Evolutionary conservation across 331 rosid genomes (phyloP), one percentile per base, ranked within the genome.

Genomic region (Telfairia occidentalis): DNA sequence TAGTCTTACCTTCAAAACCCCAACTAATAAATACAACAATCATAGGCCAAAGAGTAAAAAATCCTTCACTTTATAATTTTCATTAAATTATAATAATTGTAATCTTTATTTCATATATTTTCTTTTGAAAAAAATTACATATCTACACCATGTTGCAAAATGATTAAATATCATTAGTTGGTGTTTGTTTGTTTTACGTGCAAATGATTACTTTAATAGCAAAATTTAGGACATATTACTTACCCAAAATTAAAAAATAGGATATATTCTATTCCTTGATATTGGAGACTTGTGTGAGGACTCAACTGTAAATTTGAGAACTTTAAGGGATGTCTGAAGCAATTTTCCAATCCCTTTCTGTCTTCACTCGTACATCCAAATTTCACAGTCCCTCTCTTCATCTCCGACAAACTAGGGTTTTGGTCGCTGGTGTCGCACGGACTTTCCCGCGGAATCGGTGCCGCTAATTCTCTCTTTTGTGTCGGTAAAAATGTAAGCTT

Each of bases 351-450:
- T 10, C 66, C 52, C 50, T 28, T 40, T 43, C 55, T 43, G 74
- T 42, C 23, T 42, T 26, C 54, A 15, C 38, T 69, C 38, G 15
- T 13, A 69, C 35, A 10, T 34, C 10, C 73, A 23, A 67, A 67
- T 4, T 30, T 50, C 61, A 18, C 43, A 13, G 60, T 16, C 15
- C 45, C 42, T 70, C 78, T 18, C 69, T 55, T 4, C 30, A 29
- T 74, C 55, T 74, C 78, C 78, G 78, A 74, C 78, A 32, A 40
- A 42, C 45, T 74, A 55, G 70, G 78, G 78, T 57, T 74, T 74
- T 28, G 52, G 26, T 40, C 4, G 15, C 16, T 57, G 37, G 12
- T 23, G 73, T 42, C 5, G 23, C 74, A 19, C 55, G 6, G 48
- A 6, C 48, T 48, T 23, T 69, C 19, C 30, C 6, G 2, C 26